Conservation (phyloP, 192 early-diverging fungal species). For the Podochytrium sp. region DNA sequence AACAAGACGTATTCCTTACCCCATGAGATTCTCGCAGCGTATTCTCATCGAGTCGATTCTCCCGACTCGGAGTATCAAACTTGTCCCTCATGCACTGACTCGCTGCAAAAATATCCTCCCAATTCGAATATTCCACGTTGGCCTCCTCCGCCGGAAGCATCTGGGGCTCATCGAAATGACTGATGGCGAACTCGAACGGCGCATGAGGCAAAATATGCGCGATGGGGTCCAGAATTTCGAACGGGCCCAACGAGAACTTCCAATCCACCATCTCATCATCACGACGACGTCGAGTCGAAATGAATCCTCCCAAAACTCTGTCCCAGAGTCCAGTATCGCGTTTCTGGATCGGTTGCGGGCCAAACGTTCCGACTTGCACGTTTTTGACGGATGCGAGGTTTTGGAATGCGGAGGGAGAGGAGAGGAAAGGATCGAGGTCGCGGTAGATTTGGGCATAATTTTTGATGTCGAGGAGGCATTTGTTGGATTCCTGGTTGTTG, state of each 20-base stretch:
- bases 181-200: background rate
- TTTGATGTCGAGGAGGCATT: slow-evolving; percentile 8
- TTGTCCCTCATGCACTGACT: background rate
- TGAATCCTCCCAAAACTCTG: background rate
- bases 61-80: background rate
- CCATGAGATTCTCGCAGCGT: background rate
- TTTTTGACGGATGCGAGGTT: background rate
- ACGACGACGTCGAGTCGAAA: background rate
- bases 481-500: background rate
- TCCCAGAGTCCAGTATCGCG: background rate
- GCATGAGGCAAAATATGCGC: background rate
- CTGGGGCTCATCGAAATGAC: slow-evolving; percentile 8
- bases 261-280: background rate
- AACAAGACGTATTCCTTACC: background rate
- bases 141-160: slow-evolving; percentile 7
- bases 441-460: slow-evolving; percentile 18
- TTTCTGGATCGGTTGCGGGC: background rate
- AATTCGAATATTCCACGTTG: background rate
- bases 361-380: background rate
- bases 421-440: background rate
- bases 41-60: background rate
- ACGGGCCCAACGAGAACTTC: background rate
- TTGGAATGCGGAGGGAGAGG: too few relatives aligned
- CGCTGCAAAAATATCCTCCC: background rate
- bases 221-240: background rate